phyloP scores from a whole-genome alignment of 148 eudicot genomes.

The Vaccinium darrowii region DNA sequence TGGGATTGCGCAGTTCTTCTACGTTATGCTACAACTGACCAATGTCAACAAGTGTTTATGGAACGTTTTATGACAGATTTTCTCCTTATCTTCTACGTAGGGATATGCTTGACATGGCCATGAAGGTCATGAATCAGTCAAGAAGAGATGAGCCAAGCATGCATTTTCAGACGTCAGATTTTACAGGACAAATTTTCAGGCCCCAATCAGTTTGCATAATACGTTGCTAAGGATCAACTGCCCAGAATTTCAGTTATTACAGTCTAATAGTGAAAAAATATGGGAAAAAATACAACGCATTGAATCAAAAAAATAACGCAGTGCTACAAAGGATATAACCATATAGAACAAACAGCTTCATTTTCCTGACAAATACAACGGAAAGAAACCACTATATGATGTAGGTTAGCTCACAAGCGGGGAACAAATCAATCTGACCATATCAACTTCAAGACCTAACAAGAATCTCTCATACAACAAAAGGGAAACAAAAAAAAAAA shows the following conservation, averaged over 20 bases:
- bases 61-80: background rate
- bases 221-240: background rate
- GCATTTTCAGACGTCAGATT: background rate
- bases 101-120: background rate
- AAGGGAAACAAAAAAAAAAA: background rate
- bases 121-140: background rate
- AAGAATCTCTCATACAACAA: constrained; percentile 21
- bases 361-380: background rate
- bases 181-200: background rate
- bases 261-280: background rate
- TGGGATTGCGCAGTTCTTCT: too few relatives aligned
- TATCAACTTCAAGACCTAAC: constrained; percentile 30
- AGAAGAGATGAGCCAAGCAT: background rate
- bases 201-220: background rate
- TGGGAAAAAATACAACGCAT: background rate
- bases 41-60: background rate
- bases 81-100: background rate
- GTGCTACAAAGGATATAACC: background rate
- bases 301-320: background rate
- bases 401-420: constrained; percentile 9
- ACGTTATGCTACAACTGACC: background rate
- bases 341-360: background rate
- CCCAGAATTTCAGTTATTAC: background rate
- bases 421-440: constrained; percentile 15
- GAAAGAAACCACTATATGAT: constrained; percentile 4